Evolutionary conservation across 768 basidiomycete genomes (phyloP).

Genomic region (Pleurotus eryngii): DNA sequence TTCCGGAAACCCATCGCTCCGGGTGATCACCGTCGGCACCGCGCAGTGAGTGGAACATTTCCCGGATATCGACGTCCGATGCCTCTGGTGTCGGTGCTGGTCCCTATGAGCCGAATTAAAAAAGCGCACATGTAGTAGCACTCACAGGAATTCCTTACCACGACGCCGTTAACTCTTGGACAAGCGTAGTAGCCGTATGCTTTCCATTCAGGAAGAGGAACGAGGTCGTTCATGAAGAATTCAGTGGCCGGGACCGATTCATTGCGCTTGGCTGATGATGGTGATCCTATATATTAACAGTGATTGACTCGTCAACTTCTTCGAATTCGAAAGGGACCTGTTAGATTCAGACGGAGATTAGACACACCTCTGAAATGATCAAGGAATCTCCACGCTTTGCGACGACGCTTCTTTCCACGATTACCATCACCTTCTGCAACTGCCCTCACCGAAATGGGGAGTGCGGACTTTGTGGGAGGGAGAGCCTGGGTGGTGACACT

Average conservation of each 20-base stretch:
- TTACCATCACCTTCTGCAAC: not conserved
- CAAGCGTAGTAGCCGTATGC: conserved; percentile 54
- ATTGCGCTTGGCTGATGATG: not conserved
- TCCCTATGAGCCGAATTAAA: not conserved
- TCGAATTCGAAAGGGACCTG: too few species aligned
- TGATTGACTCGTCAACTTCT: not conserved
- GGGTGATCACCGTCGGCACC: conserved; percentile 33
- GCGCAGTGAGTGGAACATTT: conserved; percentile 29
- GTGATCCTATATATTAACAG: conserved; percentile 1
- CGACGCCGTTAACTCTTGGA: conserved; percentile 36
- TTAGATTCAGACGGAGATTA: not conserved
- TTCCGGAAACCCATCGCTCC: conserved; percentile 47
- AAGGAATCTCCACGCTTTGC: conserved; percentile 11
- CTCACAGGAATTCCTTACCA: conserved; percentile 43
- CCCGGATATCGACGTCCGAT: conserved; percentile 21
- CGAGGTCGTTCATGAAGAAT: not conserved
- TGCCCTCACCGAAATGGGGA: not conserved
- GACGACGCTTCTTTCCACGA: not conserved
- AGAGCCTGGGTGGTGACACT: not conserved
- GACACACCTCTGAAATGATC: conserved; percentile 3
- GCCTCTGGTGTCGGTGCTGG: conserved; percentile 20
- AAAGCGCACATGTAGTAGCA: conserved; percentile 11
- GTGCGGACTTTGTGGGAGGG: not conserved
- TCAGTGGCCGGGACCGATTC: not conserved
- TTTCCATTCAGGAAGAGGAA: conserved; percentile 44